A percentile compares a stretch with the other conserved stretches of the same genome.
Conservation (phyloP, 257 asterid genomes). For the Penstemon newberryi region DNA sequence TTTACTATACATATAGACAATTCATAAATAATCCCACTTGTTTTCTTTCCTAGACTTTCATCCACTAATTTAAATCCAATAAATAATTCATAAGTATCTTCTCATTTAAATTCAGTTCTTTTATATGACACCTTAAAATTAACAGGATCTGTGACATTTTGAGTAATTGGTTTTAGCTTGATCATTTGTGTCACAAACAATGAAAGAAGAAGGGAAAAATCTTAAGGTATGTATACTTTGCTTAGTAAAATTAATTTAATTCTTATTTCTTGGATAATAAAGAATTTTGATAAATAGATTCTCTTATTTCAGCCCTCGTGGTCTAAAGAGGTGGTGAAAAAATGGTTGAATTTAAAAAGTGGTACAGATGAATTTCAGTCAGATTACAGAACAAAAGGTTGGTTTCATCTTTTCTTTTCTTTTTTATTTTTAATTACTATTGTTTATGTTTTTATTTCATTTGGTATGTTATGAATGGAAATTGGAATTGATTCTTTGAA, state of each 20-base stretch:
- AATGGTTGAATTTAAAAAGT: slow-evolving; percentile 64
- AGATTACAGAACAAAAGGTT: slow-evolving; percentile 52
- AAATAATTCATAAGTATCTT: slow-evolving; percentile 20
- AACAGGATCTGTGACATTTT: slow-evolving; percentile 20
- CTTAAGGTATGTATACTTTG: slow-evolving; percentile 52
- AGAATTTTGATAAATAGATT: background rate
- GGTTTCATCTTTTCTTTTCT: slow-evolving; percentile 6
- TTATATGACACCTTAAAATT: slow-evolving; percentile 12
- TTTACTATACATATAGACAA: slow-evolving; percentile 16
- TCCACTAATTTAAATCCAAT: slow-evolving; percentile 17
- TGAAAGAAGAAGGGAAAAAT: slow-evolving; percentile 48
- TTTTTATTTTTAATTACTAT: background rate
- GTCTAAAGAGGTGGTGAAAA: slow-evolving; percentile 65
- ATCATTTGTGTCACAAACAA: slow-evolving; percentile 33
- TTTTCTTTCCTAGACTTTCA: slow-evolving; percentile 9
- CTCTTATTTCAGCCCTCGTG: slow-evolving; percentile 57
- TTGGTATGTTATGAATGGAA: background rate
- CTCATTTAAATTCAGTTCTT: slow-evolving; percentile 5
- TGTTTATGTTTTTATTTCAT: background rate
- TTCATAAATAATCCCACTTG: slow-evolving; percentile 19
- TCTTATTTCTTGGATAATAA: background rate
- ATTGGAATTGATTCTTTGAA: background rate
- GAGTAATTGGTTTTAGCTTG: slow-evolving; percentile 26
- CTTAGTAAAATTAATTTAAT: background rate
- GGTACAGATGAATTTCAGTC: slow-evolving; percentile 62